Evolutionary conservation across 23 red algal species (phyloP).

Genomic region (Gracilaria domingensis): DNA sequence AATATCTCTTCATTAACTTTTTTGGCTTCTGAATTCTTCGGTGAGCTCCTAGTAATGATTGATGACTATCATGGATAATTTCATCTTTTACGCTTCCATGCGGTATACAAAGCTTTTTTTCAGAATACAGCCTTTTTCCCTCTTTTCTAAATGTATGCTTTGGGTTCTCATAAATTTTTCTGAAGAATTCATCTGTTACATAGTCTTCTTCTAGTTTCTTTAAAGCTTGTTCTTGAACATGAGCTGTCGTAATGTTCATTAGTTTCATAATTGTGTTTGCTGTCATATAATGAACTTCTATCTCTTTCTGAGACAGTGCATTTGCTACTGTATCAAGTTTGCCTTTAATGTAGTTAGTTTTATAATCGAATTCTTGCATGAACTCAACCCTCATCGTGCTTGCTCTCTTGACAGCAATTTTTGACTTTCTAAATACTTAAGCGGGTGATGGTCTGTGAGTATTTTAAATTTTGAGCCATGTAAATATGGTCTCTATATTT

Average conservation of each 20-base stretch:
- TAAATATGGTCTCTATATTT: slow-evolving; percentile 61
- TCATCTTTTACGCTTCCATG: neutral
- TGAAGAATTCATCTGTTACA: too few relatives aligned
- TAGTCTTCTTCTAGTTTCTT: neutral
- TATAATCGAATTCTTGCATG: slow-evolving; percentile 2
- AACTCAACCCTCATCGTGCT: slow-evolving; percentile 25
- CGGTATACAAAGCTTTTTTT: slow-evolving; percentile 18
- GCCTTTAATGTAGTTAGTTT: slow-evolving; percentile 55
- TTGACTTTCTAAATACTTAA: slow-evolving; percentile 41
- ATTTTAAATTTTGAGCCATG: slow-evolving; percentile 22
- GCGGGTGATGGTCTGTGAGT: slow-evolving; percentile 9
- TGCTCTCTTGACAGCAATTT: slow-evolving; percentile 16
- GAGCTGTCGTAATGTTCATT: neutral
- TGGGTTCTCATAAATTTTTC: too few relatives aligned
- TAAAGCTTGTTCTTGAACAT: slow-evolving; percentile 4
- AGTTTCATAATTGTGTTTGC: slow-evolving; percentile 19
- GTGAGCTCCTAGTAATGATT: slow-evolving; percentile 23
- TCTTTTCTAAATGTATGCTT: too few relatives aligned
- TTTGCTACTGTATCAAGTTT: slow-evolving; percentile 38
- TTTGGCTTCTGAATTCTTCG: neutral
- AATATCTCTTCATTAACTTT: slow-evolving; percentile 30
- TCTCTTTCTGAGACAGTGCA: slow-evolving; percentile 22
- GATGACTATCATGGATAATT: slow-evolving; percentile 9
- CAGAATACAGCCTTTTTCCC: slow-evolving; percentile 17
- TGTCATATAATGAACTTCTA: slow-evolving; percentile 3